Base-by-base conservation (phyloP, 2,329 filamentous ascomycete species). In the Xylariaceae sp. region DNA sequence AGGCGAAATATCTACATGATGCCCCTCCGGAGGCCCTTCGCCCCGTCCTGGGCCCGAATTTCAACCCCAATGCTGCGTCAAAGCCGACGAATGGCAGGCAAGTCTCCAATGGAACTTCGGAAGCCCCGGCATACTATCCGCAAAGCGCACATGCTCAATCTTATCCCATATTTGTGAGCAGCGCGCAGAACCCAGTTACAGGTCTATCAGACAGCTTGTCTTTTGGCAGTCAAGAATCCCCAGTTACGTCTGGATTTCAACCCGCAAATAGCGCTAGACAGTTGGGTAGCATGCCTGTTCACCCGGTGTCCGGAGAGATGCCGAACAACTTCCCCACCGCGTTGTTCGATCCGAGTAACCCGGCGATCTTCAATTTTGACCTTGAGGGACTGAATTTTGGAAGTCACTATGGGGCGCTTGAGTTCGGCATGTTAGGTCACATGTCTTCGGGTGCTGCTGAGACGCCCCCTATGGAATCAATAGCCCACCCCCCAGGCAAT, bases 1-100 rank as follows among this genome's bases (percentile, higher is more conserved):
- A 97, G 81, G 94, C 94, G 46, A 99, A 99, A 73, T 99, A 99
- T 72, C 88, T 99, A 51, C 92, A 97, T 69, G 94, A 97, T 80
- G 92, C 93, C 21, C 92, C 93, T 29, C 85, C 91, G 46, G 92
- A 95, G 70, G 92, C 92, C 39, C 79, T 97, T 58, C 83, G 93
- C 69, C 91, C 92, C n/a, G 91, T 94, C 35, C 81, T 94, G 41
- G 86, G 87, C 4, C 84, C 86, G 24, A 85, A 81, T 58, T 88
- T 84, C 65, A 90, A 88, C 66, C 82, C 81, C 67, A 78, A 72
- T 72, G 74, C 73, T 64, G 70, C 77, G 68, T 74, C 75, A 64
- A 73, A 75, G 62, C 69, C 76, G 33, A 67, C 74, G 18, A 78
- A 77, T 64, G 75, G 71, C 57, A 77, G 78, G 13, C 77, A 81